Evolutionary conservation across 2,329 filamentous ascomycete genomes (phyloP), one percentile per base, ranked within the genome.

Genomic region (Pseudonectria foliicola): DNA sequence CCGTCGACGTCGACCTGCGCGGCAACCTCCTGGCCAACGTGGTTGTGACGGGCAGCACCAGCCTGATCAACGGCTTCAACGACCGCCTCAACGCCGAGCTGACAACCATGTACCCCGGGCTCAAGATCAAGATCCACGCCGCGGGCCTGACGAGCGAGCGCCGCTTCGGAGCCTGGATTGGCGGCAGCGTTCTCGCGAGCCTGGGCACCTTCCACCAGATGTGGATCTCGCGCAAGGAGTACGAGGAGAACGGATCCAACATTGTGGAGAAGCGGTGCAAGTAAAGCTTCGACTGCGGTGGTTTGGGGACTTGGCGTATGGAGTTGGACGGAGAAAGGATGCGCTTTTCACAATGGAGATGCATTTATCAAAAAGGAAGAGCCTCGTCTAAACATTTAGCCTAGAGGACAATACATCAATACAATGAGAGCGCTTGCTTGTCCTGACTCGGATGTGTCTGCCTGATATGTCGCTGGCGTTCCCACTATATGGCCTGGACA

Each of bases 151-250:
- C 85, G 1, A 85, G 82, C 25, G 93, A 98, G 71, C 71, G 93
- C 35, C 83, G 88, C 46, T 96, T 94, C 61, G 89, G 86, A 14
- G 81, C 85, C 32, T 98, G 92, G 90, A 88, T 98, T 48, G 92
- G 93, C 30, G 92, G 92, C 29, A 95, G 88, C 63, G 95, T 98
- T 50, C 68, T 98, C 48, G 89, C 86, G 6, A 95, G 89, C 62
- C 63, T 98, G 64, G 93, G 93, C 8, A 95, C 89, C 11, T 98
- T 98, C 66, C 92, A 98, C 67, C 92, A 98, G 69, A 90, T 98
- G 84, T 98, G 92, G 92, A 93, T 98, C 51, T 90, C 83, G 15
- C 86, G 80, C 62, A 94, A 95, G 70, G 92, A 98, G 68, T 96
- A 95, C 53, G 88, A 95, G 45, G 93, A 98, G 70, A 89, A 95